Base-by-base conservation (phyloP, 805 yeast species). In the Isabelozyma gotoi region DNA sequence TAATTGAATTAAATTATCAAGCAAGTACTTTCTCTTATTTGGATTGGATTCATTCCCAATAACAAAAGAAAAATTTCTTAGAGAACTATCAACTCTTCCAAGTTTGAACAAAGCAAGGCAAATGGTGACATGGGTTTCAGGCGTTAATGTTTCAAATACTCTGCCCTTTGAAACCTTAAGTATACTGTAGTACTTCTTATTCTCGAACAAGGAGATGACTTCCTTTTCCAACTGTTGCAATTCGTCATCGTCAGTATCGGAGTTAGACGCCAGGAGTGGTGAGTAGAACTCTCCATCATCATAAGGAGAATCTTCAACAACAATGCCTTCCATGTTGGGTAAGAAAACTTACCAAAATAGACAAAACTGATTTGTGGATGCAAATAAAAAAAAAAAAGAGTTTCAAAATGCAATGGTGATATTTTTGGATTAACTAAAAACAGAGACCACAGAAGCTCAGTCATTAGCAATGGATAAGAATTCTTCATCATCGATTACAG, bases 11-110 rank as follows among this genome's bases (percentile, higher is more conserved):
- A 62, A 42, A 17, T 53, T 48, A 7, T 34, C 33, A 3, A 55
- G 42, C 31, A 49, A 42, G 35, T 49, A 36, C 19, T 51, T 54
- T 36, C 56, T 45, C 15, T 50, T 51, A 14, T 36, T 24, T 5
- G 40, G 35, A 33, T 45, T 48, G 18, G 40, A 21, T 37, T 58
- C 62, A 18, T 47, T 36, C 37, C 63, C 69, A 11, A 61, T 53
- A 2, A 60, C 51, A 7, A 63, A 19, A 1, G 66, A 55, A 12
- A 60, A 39, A 38, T 60, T 60, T 18, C 69, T 41, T 11, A 61
- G 42, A 1, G 56, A 65, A 6, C 56, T 53, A 14, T 48, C 51
- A 14, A 46, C 31, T 15, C 68, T 41, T 2, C 69, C 68, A 11
- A 62, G 36, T 7, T 47, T 40, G 38, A 60, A 53, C 31, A 63